These are phyloP conservation scores for Arabis hirsuta DNA, from an alignment of 345 rosid species.

Conservation along the genomic window DNA sequence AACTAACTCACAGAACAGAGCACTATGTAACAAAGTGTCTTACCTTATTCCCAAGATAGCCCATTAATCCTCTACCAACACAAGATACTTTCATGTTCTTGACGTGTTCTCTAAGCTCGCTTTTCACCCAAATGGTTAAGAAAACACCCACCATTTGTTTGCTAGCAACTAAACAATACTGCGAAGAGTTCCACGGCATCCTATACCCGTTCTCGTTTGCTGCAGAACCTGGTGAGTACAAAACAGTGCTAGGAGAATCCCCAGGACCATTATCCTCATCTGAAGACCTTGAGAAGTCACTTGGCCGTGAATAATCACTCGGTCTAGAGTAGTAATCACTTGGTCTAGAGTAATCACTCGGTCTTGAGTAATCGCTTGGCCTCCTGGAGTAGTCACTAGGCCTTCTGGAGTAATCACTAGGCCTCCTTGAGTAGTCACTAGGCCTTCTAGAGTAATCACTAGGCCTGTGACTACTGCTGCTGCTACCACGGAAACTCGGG, in stretches of 20 bases:
- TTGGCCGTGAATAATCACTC: constrained; percentile 89
- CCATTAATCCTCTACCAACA: constrained; percentile 98
- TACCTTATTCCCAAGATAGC: constrained; percentile 98
- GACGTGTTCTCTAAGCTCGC: constrained; percentile 84
- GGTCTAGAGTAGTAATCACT: constrained; percentile 69
- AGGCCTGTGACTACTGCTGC: constrained; percentile 47
- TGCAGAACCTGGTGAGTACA: constrained; percentile 72
- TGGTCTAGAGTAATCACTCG: constrained; percentile 45
- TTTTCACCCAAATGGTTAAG: constrained; percentile 92
- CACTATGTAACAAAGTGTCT: background rate
- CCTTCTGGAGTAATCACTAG: constrained; percentile 60
- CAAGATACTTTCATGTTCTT: constrained; percentile 96
- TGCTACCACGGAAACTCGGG: constrained; percentile 54
- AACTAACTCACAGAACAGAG: background rate
- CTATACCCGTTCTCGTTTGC: constrained; percentile 70
- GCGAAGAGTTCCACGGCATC: constrained; percentile 68
- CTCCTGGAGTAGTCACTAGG: constrained; percentile 83
- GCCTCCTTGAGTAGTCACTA: constrained; percentile 36
- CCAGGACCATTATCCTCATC: constrained; percentile 93
- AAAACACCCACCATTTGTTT: constrained; percentile 98
- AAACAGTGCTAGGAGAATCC: constrained; percentile 94
- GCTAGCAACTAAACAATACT: constrained; percentile 89
- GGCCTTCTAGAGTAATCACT: constrained; percentile 45
- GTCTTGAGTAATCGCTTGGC: constrained; percentile 80
- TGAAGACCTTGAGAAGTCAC: constrained; percentile 93